Conservation (phyloP, 495 filamentous ascomycete species). For the Amniculicola lignicola region DNA sequence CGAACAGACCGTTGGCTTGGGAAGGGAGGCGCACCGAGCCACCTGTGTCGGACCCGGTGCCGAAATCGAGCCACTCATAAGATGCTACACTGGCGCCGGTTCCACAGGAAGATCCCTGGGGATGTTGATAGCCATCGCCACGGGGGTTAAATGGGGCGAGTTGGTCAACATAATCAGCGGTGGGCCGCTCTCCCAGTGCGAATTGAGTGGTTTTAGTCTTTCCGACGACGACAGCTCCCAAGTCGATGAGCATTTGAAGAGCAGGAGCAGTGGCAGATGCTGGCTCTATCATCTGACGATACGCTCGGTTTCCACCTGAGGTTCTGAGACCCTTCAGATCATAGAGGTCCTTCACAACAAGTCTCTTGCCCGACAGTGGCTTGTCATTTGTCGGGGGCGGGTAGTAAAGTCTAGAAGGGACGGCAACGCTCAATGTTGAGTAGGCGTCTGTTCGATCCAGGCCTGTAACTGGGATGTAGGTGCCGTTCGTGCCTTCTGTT, state of each 20-base stretch:
- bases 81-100: conserved; percentile 1
- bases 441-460: background rate
- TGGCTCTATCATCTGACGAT: background rate
- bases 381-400: background rate
- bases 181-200: background rate
- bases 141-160: conserved; percentile 12
- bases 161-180: background rate
- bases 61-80: conserved; percentile 15
- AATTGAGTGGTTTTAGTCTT: conserved; percentile 11
- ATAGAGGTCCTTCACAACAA: conserved; percentile 9
- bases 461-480: background rate
- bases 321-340: background rate
- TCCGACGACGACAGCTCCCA: conserved; percentile 10
- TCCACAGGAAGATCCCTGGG: background rate
- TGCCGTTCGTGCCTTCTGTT: background rate
- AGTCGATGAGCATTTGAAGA: background rate
- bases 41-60: conserved; percentile 1
- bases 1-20: background rate
- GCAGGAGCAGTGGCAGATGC: background rate
- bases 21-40: background rate
- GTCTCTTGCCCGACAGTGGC: background rate
- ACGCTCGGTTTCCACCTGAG: background rate
- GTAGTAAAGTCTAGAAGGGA: conserved; percentile 1
- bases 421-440: conserved; percentile 3
- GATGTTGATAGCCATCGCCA: conserved; percentile 16